Conservation (phyloP, 2,329 filamentous ascomycete genomes). For the Nakataea oryzae region DNA sequence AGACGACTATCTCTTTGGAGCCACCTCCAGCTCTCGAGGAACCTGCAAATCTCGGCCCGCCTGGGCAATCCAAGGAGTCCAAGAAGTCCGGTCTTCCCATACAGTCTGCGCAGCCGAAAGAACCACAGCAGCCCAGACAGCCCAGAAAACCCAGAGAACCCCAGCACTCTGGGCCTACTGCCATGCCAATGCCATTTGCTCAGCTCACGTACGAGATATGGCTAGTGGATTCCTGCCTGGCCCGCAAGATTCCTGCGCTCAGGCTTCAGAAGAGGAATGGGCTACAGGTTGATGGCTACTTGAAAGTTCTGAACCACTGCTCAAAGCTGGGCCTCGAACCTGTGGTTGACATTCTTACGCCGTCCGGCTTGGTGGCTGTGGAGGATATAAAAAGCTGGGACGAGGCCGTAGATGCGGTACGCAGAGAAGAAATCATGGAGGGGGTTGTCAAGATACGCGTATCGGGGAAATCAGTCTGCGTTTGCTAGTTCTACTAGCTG, state of each 20-base stretch:
- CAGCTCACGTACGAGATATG: not conserved
- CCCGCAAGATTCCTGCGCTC: not conserved
- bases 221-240: not conserved
- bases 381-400: not conserved
- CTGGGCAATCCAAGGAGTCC: too few species aligned
- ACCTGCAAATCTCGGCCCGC: not conserved
- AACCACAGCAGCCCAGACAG: too few species aligned
- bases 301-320: not conserved
- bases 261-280: not conserved
- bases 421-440: not conserved
- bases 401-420: not conserved
- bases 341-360: constrained; percentile 25
- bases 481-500: not conserved
- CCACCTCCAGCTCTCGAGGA: not conserved
- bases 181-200: not conserved
- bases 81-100: too few species aligned
- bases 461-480: not conserved
- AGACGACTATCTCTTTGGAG: too few species aligned
- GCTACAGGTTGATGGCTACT: not conserved
- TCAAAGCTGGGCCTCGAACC: not conserved
- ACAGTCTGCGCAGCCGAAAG: too few species aligned
- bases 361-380: constrained; percentile 32
- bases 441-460: not conserved
- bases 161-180: too few species aligned
- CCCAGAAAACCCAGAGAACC: too few species aligned